Evolutionary conservation across 768 basidiomycete genomes (phyloP).

Genomic region (Saitozyma sp.): DNA sequence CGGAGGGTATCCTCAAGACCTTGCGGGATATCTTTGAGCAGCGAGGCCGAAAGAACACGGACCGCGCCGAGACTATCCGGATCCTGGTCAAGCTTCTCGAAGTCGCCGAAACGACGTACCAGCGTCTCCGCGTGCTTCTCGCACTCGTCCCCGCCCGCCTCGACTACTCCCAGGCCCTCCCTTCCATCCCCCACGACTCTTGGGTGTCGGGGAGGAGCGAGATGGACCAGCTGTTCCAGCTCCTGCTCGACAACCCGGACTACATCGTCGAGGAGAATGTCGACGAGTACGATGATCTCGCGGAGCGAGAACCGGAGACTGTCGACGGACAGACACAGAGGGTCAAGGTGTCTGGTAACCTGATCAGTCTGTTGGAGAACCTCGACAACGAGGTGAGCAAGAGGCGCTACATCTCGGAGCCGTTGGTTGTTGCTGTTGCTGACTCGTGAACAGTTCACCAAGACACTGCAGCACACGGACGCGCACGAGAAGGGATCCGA

Average conservation of each 20-base stretch:
- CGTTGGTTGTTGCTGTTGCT: not conserved
- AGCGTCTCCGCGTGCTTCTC: constrained; percentile 88
- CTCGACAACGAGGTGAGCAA: constrained; percentile 76
- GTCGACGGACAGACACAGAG: constrained; percentile 59
- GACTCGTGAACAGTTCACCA: constrained; percentile 63
- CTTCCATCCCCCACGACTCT: constrained; percentile 87
- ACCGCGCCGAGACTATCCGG: constrained; percentile 89
- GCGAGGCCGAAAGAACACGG: constrained; percentile 98
- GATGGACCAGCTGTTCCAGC: constrained; percentile 80
- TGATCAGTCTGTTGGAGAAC: constrained; percentile 94
- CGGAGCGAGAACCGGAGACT: constrained; percentile 71
- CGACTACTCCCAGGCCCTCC: constrained; percentile 78
- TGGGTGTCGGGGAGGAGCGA: constrained; percentile 86
- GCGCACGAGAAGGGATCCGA: constrained; percentile 87
- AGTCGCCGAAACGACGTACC: constrained; percentile 83
- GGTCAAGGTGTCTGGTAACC: constrained; percentile 87
- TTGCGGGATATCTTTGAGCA: constrained; percentile 89
- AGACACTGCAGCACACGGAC: constrained; percentile 94
- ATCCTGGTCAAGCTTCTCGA: constrained; percentile 83
- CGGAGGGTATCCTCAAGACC: constrained; percentile 79
- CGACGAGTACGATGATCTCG: constrained; percentile 86
- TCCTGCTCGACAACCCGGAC: constrained; percentile 67
- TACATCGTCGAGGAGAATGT: constrained; percentile 80
- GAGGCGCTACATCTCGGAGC: not conserved
- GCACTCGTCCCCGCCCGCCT: constrained; percentile 92